phyloP scores from a whole-genome alignment of 805 yeast genomes.

The Saccharomyces kudriavzevii region DNA sequence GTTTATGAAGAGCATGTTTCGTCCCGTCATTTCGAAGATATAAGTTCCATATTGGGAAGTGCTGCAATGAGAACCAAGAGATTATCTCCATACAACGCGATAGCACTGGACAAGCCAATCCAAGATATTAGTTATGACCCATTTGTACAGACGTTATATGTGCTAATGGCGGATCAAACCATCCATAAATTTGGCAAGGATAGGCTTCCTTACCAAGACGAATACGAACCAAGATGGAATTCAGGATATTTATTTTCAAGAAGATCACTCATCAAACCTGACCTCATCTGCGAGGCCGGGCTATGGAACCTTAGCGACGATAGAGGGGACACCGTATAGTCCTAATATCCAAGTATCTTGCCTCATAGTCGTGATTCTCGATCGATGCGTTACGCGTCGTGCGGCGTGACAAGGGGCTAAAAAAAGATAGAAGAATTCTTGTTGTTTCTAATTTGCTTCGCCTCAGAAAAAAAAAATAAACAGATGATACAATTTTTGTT shows the following conservation, averaged over 20 bases:
- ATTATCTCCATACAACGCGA: conserved; percentile 6
- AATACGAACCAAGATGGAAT: not conserved
- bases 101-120: conserved; percentile 8
- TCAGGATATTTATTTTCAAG: not conserved
- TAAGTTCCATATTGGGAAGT: not conserved
- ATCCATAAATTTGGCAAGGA: conserved; percentile 5
- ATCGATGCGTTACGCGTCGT: not conserved
- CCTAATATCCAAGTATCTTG: not conserved
- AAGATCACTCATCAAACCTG: not conserved
- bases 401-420: not conserved
- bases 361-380: not conserved
- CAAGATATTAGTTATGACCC: conserved; percentile 10
- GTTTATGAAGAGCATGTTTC: not conserved
- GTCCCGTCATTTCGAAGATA: not conserved
- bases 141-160: conserved; percentile 3
- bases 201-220: not conserved
- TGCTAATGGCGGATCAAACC: conserved; percentile 11
- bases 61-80: not conserved
- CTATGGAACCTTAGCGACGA: not conserved
- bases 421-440: not conserved
- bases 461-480: not conserved
- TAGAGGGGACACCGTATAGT: not conserved
- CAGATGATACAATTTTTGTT: not conserved
- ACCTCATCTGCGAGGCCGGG: not conserved
- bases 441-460: not conserved